phyloP scores from a whole-genome alignment of 768 basidiomycete genomes.

The Nidularia sp. region DNA sequence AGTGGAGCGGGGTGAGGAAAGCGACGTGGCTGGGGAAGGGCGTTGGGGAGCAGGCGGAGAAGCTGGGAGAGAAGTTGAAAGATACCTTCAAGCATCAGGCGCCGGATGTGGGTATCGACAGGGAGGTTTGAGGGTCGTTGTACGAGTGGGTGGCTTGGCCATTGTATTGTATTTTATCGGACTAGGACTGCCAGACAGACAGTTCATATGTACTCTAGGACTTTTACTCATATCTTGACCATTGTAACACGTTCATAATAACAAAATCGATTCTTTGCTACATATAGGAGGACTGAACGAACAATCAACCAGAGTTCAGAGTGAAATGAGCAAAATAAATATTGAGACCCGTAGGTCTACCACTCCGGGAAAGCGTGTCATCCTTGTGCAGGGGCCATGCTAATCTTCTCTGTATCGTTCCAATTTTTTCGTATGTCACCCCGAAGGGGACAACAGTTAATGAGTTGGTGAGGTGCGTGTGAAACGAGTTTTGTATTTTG shows the following conservation, averaged over 20 bases:
- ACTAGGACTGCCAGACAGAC: too few relatives aligned
- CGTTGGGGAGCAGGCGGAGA: constrained; percentile 37
- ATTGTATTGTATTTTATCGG: too few relatives aligned
- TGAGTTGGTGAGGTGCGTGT: too few relatives aligned
- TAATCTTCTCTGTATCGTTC: constrained; percentile 99
- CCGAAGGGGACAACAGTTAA: constrained; percentile 65
- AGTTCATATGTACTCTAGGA: too few relatives aligned
- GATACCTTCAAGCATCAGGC: constrained; percentile 26
- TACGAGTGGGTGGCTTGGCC: too few relatives aligned
- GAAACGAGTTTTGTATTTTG: too few relatives aligned
- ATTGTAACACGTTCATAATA: too few relatives aligned
- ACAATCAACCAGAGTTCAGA: too few relatives aligned
- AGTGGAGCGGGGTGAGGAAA: constrained; percentile 52
- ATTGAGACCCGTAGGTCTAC: constrained; percentile 62
- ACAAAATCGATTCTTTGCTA: too few relatives aligned
- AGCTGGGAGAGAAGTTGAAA: constrained; percentile 35
- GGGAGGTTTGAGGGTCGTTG: constrained; percentile 23
- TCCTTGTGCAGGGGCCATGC: constrained; percentile 99
- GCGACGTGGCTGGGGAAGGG: constrained; percentile 52
- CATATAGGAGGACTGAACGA: too few relatives aligned
- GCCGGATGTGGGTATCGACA: constrained; percentile 30
- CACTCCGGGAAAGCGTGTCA: constrained; percentile 98
- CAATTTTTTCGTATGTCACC: constrained; percentile 98
- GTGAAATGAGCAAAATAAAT: constrained; percentile 33
- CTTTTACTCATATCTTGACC: too few relatives aligned